These are phyloP conservation scores for Pseudozyma thailandica DNA, from an alignment of 1,284 basidiomycete species.

Conservation along the genomic window DNA sequence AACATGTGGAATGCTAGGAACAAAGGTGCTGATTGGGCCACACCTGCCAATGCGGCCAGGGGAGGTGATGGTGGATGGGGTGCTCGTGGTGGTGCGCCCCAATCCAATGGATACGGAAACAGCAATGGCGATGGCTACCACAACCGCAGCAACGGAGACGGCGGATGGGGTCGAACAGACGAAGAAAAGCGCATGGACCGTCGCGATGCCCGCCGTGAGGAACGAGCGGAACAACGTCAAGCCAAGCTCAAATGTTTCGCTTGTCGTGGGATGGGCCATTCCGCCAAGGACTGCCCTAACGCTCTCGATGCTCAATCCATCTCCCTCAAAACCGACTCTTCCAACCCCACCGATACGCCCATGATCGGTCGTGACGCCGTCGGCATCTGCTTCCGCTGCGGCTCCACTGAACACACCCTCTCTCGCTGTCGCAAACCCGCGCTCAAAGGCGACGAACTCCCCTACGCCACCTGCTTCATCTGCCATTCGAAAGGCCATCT, in stretches of 20 bases:
- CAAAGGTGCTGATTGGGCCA: conserved; percentile 28
- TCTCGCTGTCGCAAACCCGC: conserved; percentile 78
- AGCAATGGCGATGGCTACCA: background rate
- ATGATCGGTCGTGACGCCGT: conserved; percentile 67
- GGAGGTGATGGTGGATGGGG: conserved; percentile 41
- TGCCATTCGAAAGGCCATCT: conserved; percentile 81
- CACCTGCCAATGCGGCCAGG: background rate
- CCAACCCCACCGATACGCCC: conserved; percentile 27
- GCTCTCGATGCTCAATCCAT: conserved; percentile 49
- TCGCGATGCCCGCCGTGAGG: conserved; percentile 74
- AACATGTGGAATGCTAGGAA: conserved; percentile 43
- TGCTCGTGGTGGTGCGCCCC: conserved; percentile 17
- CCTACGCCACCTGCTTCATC: conserved; percentile 91
- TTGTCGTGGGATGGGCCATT: conserved; percentile 84
- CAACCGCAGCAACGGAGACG: background rate
- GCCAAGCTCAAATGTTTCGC: conserved; percentile 82
- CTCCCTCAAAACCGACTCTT: conserved; percentile 20
- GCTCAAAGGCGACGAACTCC: conserved; percentile 73
- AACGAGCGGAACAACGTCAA: conserved; percentile 76
- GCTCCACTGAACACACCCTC: conserved; percentile 81
- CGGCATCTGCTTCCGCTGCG: conserved; percentile 75
- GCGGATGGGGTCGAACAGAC: conserved; percentile 17
- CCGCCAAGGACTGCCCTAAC: conserved; percentile 80
- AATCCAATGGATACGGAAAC: conserved; percentile 3
- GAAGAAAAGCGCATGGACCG: conserved; percentile 58